A percentile compares a stretch with the other conserved stretches of the same genome.
These are phyloP conservation scores for Phytophthora cryptogea DNA, from an alignment of 352 stramenopile genomes.

Conservation along the genomic window DNA sequence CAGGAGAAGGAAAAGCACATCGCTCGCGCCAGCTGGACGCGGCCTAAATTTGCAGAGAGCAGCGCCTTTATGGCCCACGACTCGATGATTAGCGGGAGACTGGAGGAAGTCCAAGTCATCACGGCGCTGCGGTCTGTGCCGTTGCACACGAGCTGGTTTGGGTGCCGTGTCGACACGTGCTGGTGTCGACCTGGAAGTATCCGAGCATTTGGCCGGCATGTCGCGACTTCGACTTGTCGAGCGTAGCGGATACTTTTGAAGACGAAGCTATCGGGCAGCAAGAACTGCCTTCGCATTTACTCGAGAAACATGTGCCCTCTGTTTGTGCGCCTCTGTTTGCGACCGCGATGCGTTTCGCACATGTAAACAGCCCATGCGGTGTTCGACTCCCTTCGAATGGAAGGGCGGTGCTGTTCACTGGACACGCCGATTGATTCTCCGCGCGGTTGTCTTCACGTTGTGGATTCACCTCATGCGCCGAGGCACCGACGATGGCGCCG, in stretches of 20 bases:
- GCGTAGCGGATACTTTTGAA: slow-evolving; percentile 30
- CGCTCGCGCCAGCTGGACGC: slow-evolving; percentile 14
- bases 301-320: slow-evolving; percentile 30
- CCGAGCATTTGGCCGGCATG: slow-evolving; percentile 18
- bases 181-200: slow-evolving; percentile 22
- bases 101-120: slow-evolving; percentile 9
- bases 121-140: background rate
- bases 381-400: slow-evolving; percentile 23
- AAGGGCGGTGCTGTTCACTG: slow-evolving; percentile 15
- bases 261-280: slow-evolving; percentile 9
- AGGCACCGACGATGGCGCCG: slow-evolving; percentile 6
- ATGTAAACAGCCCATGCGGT: slow-evolving; percentile 20
- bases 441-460: slow-evolving; percentile 19
- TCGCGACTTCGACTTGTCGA: slow-evolving; percentile 33
- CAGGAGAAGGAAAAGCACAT: slow-evolving; percentile 8
- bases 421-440: slow-evolving; percentile 26
- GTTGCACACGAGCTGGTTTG: slow-evolving; percentile 8
- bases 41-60: slow-evolving; percentile 18
- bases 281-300: slow-evolving; percentile 3
- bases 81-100: slow-evolving; percentile 15
- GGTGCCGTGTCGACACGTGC: slow-evolving; percentile 14
- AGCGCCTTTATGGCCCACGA: slow-evolving; percentile 13
- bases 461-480: slow-evolving; percentile 4
- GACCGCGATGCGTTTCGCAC: background rate
- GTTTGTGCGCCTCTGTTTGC: slow-evolving; percentile 19